Evolutionary conservation across 176 grass and related monocot species (phyloP), one percentile per base, ranked within the genome.

Genomic region (Panicum miliaceum): DNA sequence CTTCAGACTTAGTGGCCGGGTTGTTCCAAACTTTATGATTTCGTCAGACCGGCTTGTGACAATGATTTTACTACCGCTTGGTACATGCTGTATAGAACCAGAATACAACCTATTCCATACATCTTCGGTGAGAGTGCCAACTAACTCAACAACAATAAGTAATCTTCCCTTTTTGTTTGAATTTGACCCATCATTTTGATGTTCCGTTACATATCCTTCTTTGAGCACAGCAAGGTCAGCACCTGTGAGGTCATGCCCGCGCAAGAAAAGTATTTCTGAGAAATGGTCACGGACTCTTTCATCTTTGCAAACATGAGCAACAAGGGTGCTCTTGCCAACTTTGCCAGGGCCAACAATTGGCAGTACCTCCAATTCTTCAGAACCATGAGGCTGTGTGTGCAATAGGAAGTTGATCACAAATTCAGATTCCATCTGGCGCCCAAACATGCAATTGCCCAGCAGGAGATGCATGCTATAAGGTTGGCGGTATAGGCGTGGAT

Each of bases 301-400:
- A 40, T 88, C 19, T 19, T 54, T 20, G 18, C 52, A 54, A 54
- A 22, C 51, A 50, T 89, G 87, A 27, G 70, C 56, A 0, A 66
- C 66, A 46, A 89, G 81, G 3, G 71, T 89, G 18, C 65, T 89
- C 54, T 85, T 89, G 4, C 81, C 81, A 0, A 56, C 48, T 68
- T 2, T 68, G 0, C 8, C 22, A 0, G 78, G 64, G 19, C 78
- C 78, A 3, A 82, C 9, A 18, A 60, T 82, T 6, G 71, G 82
- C 0, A 84, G 34, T 10, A 76, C 60, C 0, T 20, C 71, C 7
- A 38, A 10, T 12, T 22, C 38, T 4, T 41, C 32, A 26, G 15
- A 1, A 13, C 6, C 0, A 43, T 0, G 32, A 20, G 57, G 8
- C 13, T 22, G 0, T 19, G 20, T 40, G 9, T 29, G n/a, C 18